Base-by-base conservation (phyloP, 2,329 filamentous ascomycete genomes). In the Fusarium beomiforme region DNA sequence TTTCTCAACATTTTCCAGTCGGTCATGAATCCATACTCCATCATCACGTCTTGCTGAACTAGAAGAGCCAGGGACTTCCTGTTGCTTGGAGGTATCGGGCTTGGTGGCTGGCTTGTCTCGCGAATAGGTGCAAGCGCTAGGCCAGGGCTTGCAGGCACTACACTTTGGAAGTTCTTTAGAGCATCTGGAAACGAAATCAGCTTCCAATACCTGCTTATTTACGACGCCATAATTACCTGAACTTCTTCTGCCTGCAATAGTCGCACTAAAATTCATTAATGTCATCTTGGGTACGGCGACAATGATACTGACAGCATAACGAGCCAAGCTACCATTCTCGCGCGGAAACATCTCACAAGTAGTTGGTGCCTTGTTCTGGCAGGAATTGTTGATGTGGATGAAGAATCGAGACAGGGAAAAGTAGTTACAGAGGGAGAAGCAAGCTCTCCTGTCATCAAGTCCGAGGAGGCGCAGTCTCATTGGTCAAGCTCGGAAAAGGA, bases 111-210 rank as follows among this genome's bases (percentile, higher is more conserved):
- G 24, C 11, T 10, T 37, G 9, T 65, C 62, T 14, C 62, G 43
- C 1, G 62, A 62, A 23, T 65, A 65, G 21, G 23, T 46, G 16
- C 62, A 65, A 11, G 49, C 21, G 1, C 58, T 42, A 2, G 62
- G 62, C 62, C 62, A 65, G 16, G 58, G 47, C 8, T 33, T 44
- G 21, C 62, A 65, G 4, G 43, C 58, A 8, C 21, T 55, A 11
- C 62, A 65, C 13, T 65, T 62, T 1, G 62, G 62, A 9, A 65
- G 14, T 14, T 65, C 58, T 11, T 29, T 65, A 0, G 62, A 62
- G 33, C 62, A 65, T 50, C 58, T 65, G 31, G 8, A 1, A 8
- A 6, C 5, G 26, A 29, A 29, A 29, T 29, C 26, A 29, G 26
- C 26, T 8, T 29, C 26, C 26, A 8, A 29, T 8, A 10, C 26